These are phyloP conservation scores for Eimeria mitis DNA, from an alignment of 169 alveolate species.

Conservation along the genomic window DNA sequence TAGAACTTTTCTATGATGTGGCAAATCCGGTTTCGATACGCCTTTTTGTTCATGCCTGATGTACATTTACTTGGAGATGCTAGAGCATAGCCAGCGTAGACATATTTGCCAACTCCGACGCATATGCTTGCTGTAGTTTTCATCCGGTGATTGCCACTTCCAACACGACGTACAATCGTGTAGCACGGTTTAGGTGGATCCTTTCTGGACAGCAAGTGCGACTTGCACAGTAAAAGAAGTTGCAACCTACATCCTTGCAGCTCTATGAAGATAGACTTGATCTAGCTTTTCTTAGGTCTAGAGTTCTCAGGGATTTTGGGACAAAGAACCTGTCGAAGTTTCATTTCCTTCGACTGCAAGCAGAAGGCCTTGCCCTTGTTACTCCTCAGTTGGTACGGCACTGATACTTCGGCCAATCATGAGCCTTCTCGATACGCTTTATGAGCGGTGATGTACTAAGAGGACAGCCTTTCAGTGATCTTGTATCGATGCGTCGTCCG, in stretches of 20 bases:
- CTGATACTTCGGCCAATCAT: background rate
- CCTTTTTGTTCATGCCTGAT: background rate
- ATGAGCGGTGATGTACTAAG: background rate
- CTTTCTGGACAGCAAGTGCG: conserved; percentile 1
- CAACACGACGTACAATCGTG: too few relatives aligned
- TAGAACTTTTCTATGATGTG: background rate
- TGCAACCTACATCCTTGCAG: background rate
- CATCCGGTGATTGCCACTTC: background rate
- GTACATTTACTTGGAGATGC: background rate
- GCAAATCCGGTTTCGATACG: background rate
- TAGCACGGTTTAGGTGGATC: background rate
- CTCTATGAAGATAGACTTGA: background rate
- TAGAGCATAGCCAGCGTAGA: background rate
- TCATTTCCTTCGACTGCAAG: background rate
- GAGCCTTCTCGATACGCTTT: background rate
- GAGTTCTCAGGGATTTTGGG: background rate
- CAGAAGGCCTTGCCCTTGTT: background rate
- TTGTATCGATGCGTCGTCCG: background rate
- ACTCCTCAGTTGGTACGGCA: background rate
- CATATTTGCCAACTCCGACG: background rate
- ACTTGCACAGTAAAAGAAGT: background rate
- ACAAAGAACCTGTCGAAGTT: background rate
- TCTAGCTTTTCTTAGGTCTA: background rate
- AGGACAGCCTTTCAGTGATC: background rate
- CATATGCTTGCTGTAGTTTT: background rate